Base-by-base conservation (phyloP, 768 basidiomycete species). In the Leccinellum rugosiceps region DNA sequence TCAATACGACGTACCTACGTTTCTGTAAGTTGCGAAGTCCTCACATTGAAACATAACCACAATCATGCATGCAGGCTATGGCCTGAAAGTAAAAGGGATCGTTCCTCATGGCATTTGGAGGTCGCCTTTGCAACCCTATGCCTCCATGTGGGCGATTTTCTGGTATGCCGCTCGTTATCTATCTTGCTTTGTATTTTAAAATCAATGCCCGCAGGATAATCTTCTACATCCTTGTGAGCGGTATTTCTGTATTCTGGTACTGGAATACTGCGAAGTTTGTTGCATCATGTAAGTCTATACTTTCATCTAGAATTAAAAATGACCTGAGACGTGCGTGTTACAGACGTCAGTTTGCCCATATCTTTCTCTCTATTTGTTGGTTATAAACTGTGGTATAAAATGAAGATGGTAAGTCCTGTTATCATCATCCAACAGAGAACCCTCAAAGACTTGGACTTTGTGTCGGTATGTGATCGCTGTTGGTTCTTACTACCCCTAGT, bases 1-100 rank as follows among this genome's bases (percentile, higher is more conserved):
- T 89, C 70, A 87, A 87, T 68, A 56, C 88, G 28, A 89, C 89
- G 15, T 93, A 87, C 74, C 65, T 89, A 53, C 82, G 74, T 72
- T 92, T 87, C 77, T 81, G 86, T 84, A 60, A 61, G 85, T 76
- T 14, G 0, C 17, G 0, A 21, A 47, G 28, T 48, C 1, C 30
- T 54, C 4, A 43, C 15, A n/a, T 17, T 4, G 31, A 35, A 46
- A 0, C 88, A 91, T 68, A 47, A 1, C 45, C 15, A 48, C 28
- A 23, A 57, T 34, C 9, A 1, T 6, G 13, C 26, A 17, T 44
- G 11, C 9, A 65, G 64, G 55, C 58, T 59, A 53, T 51, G 64
- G 63, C 21, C 31, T 65, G 46, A 59, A 21, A 54, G 25, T 14
- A 17, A 64, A 53, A 57, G 90, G 87, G 2, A 79, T 85, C 57